Conservation (phyloP, 2,329 filamentous ascomycete genomes). For the Xylariaceae sp. region DNA sequence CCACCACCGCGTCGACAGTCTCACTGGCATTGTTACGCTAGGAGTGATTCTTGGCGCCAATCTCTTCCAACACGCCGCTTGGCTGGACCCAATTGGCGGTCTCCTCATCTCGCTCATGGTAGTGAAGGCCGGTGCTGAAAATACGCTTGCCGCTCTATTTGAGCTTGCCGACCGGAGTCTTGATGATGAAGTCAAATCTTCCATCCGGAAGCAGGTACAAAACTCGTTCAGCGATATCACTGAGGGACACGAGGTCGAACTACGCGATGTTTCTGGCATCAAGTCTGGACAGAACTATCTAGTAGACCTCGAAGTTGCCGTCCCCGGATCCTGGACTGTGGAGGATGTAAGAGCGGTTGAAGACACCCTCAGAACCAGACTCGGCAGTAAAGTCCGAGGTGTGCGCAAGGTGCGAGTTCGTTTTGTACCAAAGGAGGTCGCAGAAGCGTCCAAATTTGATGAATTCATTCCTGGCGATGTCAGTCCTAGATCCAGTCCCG, state of each 20-base stretch:
- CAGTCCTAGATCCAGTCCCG: constrained; percentile 51
- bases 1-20: constrained; percentile 91
- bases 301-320: constrained; percentile 80
- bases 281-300: constrained; percentile 97
- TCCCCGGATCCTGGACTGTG: constrained; percentile 72
- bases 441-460: constrained; percentile 57
- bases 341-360: constrained; percentile 66
- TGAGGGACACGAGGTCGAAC: constrained; percentile 56
- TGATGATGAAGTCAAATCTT: constrained; percentile 73
- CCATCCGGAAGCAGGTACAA: constrained; percentile 60
- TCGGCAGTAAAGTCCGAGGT: constrained; percentile 75
- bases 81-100: constrained; percentile 92
- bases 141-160: constrained; percentile 74
- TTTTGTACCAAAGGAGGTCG: constrained; percentile 66
- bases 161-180: constrained; percentile 90
- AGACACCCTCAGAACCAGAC: constrained; percentile 61
- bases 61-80: constrained; percentile 74
- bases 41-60: constrained; percentile 87
- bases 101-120: constrained; percentile 91
- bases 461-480: constrained; percentile 70
- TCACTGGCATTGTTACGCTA: constrained; percentile 90
- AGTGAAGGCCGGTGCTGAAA: constrained; percentile 80
- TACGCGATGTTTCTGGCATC: constrained; percentile 78
- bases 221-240: constrained; percentile 52
- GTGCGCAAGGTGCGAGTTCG: constrained; percentile 78